phyloP scores from a whole-genome alignment of 108 stramenopile species.

The Heterococcus sp. region DNA sequence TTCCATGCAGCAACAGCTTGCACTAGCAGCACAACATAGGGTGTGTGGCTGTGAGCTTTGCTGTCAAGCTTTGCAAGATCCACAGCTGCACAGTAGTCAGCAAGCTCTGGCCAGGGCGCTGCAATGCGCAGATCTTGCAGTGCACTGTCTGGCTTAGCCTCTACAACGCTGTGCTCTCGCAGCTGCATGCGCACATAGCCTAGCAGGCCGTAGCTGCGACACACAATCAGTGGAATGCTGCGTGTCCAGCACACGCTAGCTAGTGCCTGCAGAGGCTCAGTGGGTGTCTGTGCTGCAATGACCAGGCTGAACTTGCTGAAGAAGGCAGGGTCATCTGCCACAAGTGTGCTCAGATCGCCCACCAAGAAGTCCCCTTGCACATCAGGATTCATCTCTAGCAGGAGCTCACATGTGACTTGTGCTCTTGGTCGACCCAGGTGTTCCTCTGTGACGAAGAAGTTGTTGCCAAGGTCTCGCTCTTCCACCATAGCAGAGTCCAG shows the following conservation, averaged over 20 bases:
- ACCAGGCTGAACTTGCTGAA: conserved; percentile 61
- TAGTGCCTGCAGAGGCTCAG: conserved; percentile 59
- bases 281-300: conserved; percentile 78
- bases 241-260: conserved; percentile 57
- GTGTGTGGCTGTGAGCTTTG: conserved; percentile 23
- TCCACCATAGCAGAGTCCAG: conserved; percentile 70
- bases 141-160: conserved; percentile 28
- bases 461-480: conserved; percentile 40
- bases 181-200: conserved; percentile 66
- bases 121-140: conserved; percentile 23
- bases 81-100: conserved; percentile 10
- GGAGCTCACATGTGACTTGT: conserved; percentile 48
- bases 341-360: conserved; percentile 24
- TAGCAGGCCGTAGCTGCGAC: conserved; percentile 79
- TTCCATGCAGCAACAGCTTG: conserved; percentile 13
- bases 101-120: conserved; percentile 40
- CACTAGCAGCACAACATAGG: conserved; percentile 12
- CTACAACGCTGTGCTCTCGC: conserved; percentile 32
- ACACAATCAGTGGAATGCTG: conserved; percentile 68
- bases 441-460: conserved; percentile 40
- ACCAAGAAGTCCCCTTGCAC: conserved; percentile 27
- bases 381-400: conserved; percentile 56
- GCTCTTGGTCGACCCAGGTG: conserved; percentile 50
- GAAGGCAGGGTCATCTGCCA: conserved; percentile 35
- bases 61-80: conserved; percentile 26